Evolutionary conservation across 108 stramenopile species (phyloP).

Genomic region (Pseudonitzschia multiseries): DNA sequence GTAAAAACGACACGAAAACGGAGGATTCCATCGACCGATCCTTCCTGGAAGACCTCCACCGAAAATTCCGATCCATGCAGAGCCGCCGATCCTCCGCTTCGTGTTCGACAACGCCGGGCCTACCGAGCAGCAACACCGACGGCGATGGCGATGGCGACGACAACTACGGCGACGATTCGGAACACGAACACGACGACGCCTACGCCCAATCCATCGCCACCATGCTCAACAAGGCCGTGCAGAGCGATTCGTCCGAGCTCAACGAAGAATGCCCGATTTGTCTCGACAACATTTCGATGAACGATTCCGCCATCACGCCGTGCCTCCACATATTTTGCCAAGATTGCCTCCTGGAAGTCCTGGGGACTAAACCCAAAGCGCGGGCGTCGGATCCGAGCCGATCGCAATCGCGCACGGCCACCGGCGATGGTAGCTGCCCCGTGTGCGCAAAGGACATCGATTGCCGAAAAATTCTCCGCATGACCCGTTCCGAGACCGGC

Average conservation of each 20-base stretch:
- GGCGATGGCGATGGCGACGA: not conserved
- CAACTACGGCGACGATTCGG: not conserved
- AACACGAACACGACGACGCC: slow-evolving; percentile 11
- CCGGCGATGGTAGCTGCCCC: slow-evolving; percentile 57
- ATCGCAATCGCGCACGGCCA: not conserved
- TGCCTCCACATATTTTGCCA: slow-evolving; percentile 85
- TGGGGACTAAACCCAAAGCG: slow-evolving; percentile 3
- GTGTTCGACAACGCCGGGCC: no score
- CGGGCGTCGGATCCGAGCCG: no score
- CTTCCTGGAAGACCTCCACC: slow-evolving; percentile 51
- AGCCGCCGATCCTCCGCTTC: not conserved
- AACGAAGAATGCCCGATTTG: slow-evolving; percentile 83
- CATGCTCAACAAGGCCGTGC: slow-evolving; percentile 51
- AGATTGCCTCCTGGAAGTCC: slow-evolving; percentile 48
- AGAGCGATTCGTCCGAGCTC: slow-evolving; percentile 47
- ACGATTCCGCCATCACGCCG: slow-evolving; percentile 66
- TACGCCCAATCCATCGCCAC: slow-evolving; percentile 54
- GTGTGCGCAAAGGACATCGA: slow-evolving; percentile 60
- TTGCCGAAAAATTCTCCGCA: slow-evolving; percentile 49
- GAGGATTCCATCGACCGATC: slow-evolving; percentile 27
- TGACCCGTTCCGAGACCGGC: slow-evolving; percentile 45
- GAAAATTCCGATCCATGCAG: slow-evolving; percentile 48
- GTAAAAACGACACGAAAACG: not conserved
- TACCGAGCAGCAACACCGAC: no score
- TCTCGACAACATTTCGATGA: slow-evolving; percentile 60